Evolutionary conservation across 2,329 filamentous ascomycete genomes (phyloP).

Genomic region (Cladobotryum mycophilum): DNA sequence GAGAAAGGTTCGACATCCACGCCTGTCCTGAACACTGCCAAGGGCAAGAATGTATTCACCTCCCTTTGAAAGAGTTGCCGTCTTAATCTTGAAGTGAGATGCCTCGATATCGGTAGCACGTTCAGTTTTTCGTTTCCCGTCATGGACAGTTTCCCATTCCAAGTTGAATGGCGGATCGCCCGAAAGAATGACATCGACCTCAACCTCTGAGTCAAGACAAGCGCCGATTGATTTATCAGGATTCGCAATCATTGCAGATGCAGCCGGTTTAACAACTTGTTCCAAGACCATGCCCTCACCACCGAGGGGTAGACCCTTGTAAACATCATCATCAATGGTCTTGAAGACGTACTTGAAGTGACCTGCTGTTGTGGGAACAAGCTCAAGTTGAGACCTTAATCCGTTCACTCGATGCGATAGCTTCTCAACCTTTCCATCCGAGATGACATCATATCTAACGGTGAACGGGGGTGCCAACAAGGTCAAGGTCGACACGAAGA

Average conservation of each 20-base stretch:
- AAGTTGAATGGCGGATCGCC: constrained; percentile 84
- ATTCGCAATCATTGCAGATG: constrained; percentile 65
- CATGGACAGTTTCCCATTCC: constrained; percentile 89
- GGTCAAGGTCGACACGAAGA: constrained; percentile 77
- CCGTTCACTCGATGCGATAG: constrained; percentile 57
- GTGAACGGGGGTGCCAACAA: constrained; percentile 89
- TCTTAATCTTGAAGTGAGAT: constrained; percentile 64
- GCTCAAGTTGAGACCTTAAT: constrained; percentile 74
- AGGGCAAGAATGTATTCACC: constrained; percentile 87
- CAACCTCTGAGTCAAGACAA: constrained; percentile 77
- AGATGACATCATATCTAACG: constrained; percentile 69
- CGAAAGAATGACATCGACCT: constrained; percentile 65
- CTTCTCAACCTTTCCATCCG: constrained; percentile 50
- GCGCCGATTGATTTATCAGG: constrained; percentile 52
- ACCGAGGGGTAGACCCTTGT: constrained; percentile 58
- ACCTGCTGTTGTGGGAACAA: constrained; percentile 75
- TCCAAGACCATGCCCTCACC: constrained; percentile 61
- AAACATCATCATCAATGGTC: constrained; percentile 75
- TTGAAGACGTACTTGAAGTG: constrained; percentile 82
- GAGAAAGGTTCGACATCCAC: constrained; percentile 78
- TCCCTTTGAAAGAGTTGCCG: constrained; percentile 66
- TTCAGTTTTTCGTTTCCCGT: constrained; percentile 72
- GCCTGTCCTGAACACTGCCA: constrained; percentile 77
- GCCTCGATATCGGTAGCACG: constrained; percentile 57
- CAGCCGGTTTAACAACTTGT: constrained; percentile 89